A percentile compares a stretch with the other conserved stretches of the same genome.
Evolutionary conservation across 108 stramenopile genomes (phyloP).

Genomic region (Pseudonitzschia multistriata): DNA sequence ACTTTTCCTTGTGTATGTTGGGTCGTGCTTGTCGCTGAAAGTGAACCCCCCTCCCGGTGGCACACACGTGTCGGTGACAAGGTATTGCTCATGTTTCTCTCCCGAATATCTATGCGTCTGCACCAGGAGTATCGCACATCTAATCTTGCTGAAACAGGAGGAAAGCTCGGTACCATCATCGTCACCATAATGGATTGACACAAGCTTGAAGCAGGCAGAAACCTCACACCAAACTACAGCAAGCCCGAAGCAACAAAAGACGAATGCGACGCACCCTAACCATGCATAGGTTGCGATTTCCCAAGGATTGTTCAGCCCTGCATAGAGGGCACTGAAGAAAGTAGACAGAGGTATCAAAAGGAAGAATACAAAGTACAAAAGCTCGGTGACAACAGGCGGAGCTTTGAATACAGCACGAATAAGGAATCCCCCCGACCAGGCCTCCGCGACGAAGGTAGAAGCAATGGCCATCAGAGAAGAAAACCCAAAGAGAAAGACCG

Average conservation of each 20-base stretch:
- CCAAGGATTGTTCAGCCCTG: slow-evolving; percentile 55
- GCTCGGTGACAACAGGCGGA: slow-evolving; percentile 20
- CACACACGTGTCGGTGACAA: neutral
- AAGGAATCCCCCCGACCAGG: slow-evolving; percentile 43
- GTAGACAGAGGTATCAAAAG: slow-evolving; percentile 48
- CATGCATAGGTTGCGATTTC: slow-evolving; percentile 46
- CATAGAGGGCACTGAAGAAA: slow-evolving; percentile 33
- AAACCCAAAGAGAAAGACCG: slow-evolving; percentile 52
- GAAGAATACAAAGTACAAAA: slow-evolving; percentile 46
- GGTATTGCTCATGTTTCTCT: slow-evolving; percentile 3
- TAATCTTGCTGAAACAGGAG: neutral
- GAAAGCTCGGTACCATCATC: neutral
- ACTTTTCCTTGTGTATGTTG: neutral
- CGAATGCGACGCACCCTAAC: slow-evolving; percentile 33
- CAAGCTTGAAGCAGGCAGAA: slow-evolving; percentile 30
- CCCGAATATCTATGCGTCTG: slow-evolving; percentile 10
- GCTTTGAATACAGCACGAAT: slow-evolving; percentile 36
- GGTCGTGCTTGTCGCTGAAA: neutral
- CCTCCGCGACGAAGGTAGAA: slow-evolving; percentile 50
- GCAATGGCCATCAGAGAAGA: slow-evolving; percentile 58
- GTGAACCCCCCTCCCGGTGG: slow-evolving; percentile 6
- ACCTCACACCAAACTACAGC: slow-evolving; percentile 50
- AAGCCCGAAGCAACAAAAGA: slow-evolving; percentile 32
- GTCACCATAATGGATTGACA: slow-evolving; percentile 8
- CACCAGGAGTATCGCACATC: slow-evolving; percentile 33